These are phyloP conservation scores for Heliamphora pulchella DNA, from an alignment of 179 eudicot genomes.

Conservation along the genomic window DNA sequence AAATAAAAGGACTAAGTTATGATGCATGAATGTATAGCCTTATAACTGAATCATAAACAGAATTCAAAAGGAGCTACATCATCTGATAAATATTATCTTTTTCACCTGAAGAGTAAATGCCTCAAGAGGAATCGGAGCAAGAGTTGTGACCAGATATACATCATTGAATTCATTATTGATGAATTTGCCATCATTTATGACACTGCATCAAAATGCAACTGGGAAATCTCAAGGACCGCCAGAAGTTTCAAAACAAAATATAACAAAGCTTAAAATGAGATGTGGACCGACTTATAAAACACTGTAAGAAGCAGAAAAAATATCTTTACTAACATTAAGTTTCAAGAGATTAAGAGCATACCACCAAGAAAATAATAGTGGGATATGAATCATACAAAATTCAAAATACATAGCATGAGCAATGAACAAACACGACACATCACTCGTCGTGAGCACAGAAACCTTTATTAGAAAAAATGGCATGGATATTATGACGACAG, in stretches of 20 bases:
- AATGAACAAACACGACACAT: not conserved
- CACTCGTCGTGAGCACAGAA: not conserved
- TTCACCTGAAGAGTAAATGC: slow-evolving; percentile 91
- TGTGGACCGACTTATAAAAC: not conserved
- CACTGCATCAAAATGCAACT: slow-evolving; percentile 41
- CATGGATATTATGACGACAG: not conserved
- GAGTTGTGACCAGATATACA: slow-evolving; percentile 84
- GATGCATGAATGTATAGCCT: not conserved
- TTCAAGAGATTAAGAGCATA: not conserved
- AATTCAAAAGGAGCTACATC: not conserved
- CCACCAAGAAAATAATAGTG: not conserved
- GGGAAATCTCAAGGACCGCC: slow-evolving; percentile 9
- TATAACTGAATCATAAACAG: slow-evolving; percentile 9
- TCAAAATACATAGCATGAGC: not conserved
- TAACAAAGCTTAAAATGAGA: slow-evolving; percentile 3
- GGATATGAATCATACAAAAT: not conserved
- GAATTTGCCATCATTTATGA: slow-evolving; percentile 63
- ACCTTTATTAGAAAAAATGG: not conserved
- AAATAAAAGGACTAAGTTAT: not conserved
- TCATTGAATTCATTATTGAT: slow-evolving; percentile 87
- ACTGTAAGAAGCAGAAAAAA: not conserved
- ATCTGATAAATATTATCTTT: slow-evolving; percentile 9
- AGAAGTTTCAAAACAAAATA: slow-evolving; percentile 15
- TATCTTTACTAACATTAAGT: not conserved
- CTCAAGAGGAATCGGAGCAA: slow-evolving; percentile 78